Evolutionary conservation across 2,329 filamentous ascomycete genomes (phyloP).

Genomic region (Rhexocercosporidium sp.): DNA sequence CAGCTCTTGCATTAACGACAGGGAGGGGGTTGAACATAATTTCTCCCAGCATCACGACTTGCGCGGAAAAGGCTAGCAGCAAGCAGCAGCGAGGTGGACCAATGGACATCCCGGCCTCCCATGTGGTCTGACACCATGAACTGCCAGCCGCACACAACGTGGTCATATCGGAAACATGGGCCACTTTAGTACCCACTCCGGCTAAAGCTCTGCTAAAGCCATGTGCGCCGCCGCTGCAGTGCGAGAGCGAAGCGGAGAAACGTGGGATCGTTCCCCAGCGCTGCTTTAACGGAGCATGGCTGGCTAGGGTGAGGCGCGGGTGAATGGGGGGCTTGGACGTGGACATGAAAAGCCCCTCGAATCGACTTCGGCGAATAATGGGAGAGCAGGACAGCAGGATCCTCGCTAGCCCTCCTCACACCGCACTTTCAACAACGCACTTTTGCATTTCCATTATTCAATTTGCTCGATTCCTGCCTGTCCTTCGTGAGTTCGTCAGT

Average conservation of each 20-base stretch:
- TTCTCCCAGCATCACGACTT: background rate
- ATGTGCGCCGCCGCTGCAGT: background rate
- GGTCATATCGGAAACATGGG: constrained; percentile 8
- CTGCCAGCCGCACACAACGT: background rate
- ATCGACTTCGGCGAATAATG: background rate
- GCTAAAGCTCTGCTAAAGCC: background rate
- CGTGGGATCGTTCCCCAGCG: constrained; percentile 3
- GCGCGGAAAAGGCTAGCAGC: background rate
- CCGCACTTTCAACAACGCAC: background rate
- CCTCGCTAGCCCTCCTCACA: background rate
- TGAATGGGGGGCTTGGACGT: background rate
- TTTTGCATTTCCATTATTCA: background rate
- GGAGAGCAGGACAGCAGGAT: background rate
- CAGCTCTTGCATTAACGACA: no score
- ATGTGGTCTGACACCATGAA: background rate
- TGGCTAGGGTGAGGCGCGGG: background rate
- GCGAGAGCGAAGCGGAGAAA: background rate
- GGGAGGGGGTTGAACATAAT: no score
- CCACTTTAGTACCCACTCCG: background rate
- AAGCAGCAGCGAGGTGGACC: background rate
- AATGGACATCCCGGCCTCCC: background rate
- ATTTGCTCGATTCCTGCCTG: no score
- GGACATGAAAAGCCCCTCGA: background rate
- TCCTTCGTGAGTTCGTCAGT: no score
- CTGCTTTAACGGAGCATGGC: background rate